phyloP scores from a whole-genome alignment of 2,329 filamentous ascomycete species.

The Orbilia brochopaga region DNA sequence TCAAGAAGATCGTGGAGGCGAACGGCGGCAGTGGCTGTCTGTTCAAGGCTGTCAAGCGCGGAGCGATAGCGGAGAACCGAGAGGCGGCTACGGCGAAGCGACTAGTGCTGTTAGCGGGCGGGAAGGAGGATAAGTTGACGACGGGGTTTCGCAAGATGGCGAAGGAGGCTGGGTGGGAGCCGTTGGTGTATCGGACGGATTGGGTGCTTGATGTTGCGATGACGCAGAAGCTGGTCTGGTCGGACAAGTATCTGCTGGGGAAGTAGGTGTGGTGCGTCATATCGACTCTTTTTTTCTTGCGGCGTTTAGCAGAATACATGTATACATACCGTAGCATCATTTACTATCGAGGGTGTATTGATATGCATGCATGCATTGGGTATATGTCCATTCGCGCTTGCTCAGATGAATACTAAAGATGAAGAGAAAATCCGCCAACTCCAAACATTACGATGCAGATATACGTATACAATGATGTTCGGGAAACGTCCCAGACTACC shows the following conservation, averaged over 20 bases:
- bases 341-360: not conserved
- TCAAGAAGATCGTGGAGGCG: conserved; percentile 80
- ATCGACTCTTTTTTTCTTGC: conserved; percentile 50
- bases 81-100: conserved; percentile 51
- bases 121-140: conserved; percentile 77
- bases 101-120: conserved; percentile 68
- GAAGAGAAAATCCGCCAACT: conserved; percentile 4
- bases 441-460: not conserved
- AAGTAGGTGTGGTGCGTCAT: conserved; percentile 55
- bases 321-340: too few relatives aligned
- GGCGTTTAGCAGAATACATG: too few relatives aligned
- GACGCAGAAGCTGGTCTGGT: conserved; percentile 77
- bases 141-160: conserved; percentile 80
- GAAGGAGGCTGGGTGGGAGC: conserved; percentile 75
- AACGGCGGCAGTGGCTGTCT: conserved; percentile 75
- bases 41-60: conserved; percentile 62
- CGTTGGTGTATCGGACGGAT: conserved; percentile 80
- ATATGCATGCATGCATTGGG: not conserved
- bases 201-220: conserved; percentile 91
- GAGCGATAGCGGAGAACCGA: conserved; percentile 31
- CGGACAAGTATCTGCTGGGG: conserved; percentile 65
- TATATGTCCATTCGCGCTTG: too few relatives aligned
- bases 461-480: not conserved
- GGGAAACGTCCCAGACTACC: conserved; percentile 58
- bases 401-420: conserved; percentile 3